Evolutionary conservation across 2,329 filamentous ascomycete genomes (phyloP).

Genomic region (Sporothrix euskadiensis): DNA sequence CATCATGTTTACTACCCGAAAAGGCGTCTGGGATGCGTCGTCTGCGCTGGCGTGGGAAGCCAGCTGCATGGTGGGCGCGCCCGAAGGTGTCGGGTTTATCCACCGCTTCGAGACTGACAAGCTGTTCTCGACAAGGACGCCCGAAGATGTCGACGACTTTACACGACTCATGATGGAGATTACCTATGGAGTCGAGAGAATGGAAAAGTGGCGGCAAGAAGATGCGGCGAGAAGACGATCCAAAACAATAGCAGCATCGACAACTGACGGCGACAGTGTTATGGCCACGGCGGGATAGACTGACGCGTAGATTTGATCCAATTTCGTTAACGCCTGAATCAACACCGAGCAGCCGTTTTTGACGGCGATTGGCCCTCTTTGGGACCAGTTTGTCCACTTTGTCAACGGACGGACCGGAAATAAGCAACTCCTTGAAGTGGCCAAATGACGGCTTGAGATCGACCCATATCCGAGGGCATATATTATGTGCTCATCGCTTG

Average conservation of each 20-base stretch:
- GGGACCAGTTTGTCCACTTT: neutral
- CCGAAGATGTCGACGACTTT: slow-evolving; percentile 33
- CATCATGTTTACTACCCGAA: slow-evolving; percentile 34
- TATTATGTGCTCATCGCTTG: neutral
- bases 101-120: slow-evolving; percentile 27
- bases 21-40: slow-evolving; percentile 37
- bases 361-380: neutral
- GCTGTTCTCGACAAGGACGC: slow-evolving; percentile 25
- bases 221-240: neutral
- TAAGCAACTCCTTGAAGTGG: neutral
- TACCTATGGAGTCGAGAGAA: slow-evolving; percentile 29
- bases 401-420: neutral
- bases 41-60: slow-evolving; percentile 35
- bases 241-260: neutral
- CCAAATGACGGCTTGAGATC: neutral
- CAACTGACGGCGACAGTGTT: neutral
- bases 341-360: neutral
- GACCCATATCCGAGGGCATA: neutral
- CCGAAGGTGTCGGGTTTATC: slow-evolving; percentile 19
- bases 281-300: neutral
- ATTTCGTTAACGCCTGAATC: neutral
- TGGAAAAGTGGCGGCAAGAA: slow-evolving; percentile 29
- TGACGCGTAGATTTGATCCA: neutral
- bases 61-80: slow-evolving; percentile 5
- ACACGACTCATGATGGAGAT: slow-evolving; percentile 28